Base-by-base conservation (phyloP, 306 rosid species). In the Cucurbita ficifolia region DNA sequence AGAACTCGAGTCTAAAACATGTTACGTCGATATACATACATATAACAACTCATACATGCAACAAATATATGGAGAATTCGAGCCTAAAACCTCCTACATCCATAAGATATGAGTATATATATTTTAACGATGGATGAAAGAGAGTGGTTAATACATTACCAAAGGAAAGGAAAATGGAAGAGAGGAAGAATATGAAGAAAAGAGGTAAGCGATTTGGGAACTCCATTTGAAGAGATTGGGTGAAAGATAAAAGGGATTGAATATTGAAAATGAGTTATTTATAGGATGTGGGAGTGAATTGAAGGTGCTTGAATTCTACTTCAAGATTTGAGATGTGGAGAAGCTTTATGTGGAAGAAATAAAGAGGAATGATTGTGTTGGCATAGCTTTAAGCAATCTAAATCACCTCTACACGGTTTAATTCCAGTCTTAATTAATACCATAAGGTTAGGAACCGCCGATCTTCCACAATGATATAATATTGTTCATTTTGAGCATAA, bases 301-400 rank as follows among this genome's bases (percentile, higher is more conserved):
- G 51, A 45, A 46, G 40, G 13, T 46, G 72, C 75, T 71, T 71
- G 48, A 24, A 70, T 49, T 70, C 12, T 70, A 70, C 71, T 65
- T 10, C 48, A 45, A 45, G 50, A 21, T 69, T 22, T 69, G 40
- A 2, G 22, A 6, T 69, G 5, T 38, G 8, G 72, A 21, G 33
- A 43, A 45, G 29, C 73, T 22, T 49, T 14, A 24, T 46, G 7
- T 14, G 33, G 42, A 64, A 64, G 71, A 64, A 40, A 64, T 16
- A 11, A 19, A 68, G 36, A 7, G 58, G 12, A 8, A 70, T 70
- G 57, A 70, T 70, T 70, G 55, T 68, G 73, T 42, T 48, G 56
- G 39, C 39, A 7, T 3, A 7, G 9, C 56, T 68, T 68, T 68
- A 68, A 68, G 36, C 74, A 67, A 67, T 65, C 54, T 54, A 65